Evolutionary conservation across 805 yeast genomes (phyloP).

Genomic region (Suhomyces sp.): DNA sequence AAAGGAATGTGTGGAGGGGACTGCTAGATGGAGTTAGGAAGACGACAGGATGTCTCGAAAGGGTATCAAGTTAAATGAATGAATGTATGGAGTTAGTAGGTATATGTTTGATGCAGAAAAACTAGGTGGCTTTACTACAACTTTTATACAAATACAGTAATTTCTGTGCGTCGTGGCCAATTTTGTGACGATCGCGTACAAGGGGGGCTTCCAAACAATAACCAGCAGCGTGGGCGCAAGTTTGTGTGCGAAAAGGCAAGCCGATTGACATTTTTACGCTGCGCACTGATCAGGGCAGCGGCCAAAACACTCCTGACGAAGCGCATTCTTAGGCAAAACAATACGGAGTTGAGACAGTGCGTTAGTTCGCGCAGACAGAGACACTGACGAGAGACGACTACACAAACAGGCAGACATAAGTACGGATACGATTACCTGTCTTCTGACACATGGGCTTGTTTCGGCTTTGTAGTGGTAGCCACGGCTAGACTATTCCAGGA

Average conservation of each 20-base stretch:
- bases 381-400: not conserved
- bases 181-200: slow-evolving; percentile 2
- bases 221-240: not conserved
- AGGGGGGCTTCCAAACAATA: slow-evolving; percentile 3
- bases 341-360: not conserved
- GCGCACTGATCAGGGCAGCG: not conserved
- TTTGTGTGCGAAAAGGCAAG: not conserved
- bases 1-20: slow-evolving; percentile 11
- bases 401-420: not conserved
- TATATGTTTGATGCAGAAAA: not conserved
- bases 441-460: not conserved
- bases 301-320: not conserved
- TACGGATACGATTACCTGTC: not conserved
- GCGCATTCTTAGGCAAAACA: not conserved
- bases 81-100: not conserved
- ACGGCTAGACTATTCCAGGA: not conserved
- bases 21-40: not conserved
- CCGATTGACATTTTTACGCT: not conserved
- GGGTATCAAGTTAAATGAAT: not conserved
- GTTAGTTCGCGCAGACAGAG: not conserved
- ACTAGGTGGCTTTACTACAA: slow-evolving; percentile 1
- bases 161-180: not conserved
- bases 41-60: not conserved
- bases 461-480: not conserved
- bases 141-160: slow-evolving; percentile 12